Evolutionary conservation across 1,284 basidiomycete species (phyloP).

Genomic region (Kalmanozyma brasiliensis): DNA sequence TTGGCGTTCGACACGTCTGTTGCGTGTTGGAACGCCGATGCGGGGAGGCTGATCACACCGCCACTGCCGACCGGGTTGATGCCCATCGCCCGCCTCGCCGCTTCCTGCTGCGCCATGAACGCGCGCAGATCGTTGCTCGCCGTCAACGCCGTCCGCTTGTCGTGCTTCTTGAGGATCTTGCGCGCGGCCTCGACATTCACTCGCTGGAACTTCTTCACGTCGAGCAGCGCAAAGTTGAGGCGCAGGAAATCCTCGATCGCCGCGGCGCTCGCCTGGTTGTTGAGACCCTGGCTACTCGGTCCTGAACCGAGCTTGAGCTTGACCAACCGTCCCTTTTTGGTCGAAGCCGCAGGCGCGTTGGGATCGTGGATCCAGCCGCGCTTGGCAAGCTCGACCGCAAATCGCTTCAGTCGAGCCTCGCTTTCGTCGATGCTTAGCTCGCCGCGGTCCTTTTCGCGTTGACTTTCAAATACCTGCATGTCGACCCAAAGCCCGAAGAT

Average conservation of each 20-base stretch:
- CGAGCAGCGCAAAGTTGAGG: constrained; percentile 82
- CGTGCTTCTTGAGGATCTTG: constrained; percentile 86
- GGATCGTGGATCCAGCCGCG: constrained; percentile 60
- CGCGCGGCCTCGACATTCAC: constrained; percentile 83
- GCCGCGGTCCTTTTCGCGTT: constrained; percentile 78
- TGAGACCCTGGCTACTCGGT: constrained; percentile 44
- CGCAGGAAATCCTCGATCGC: constrained; percentile 80
- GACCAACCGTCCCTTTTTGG: constrained; percentile 42
- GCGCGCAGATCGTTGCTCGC: constrained; percentile 64
- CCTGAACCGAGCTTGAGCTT: constrained; percentile 52
- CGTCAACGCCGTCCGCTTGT: constrained; percentile 78
- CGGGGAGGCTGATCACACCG: constrained; percentile 31
- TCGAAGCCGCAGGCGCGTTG: constrained; percentile 21
- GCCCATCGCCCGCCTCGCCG: constrained; percentile 32
- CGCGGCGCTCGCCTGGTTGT: constrained; percentile 44
- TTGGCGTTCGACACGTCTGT: constrained; percentile 7
- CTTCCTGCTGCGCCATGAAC: constrained; percentile 61
- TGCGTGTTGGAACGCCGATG: constrained; percentile 25
- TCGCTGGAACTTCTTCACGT: constrained; percentile 82
- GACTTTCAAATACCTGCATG: constrained; percentile 84
- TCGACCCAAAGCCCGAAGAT: constrained; percentile 90
- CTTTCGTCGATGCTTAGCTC: constrained; percentile 79
- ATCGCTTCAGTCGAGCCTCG: constrained; percentile 78
- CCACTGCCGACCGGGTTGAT: constrained; percentile 41
- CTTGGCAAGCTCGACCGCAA: constrained; percentile 77